Evolutionary conservation across 768 basidiomycete genomes (phyloP), one percentile per base, ranked within the genome.

Genomic region (Peribolospora baueri): DNA sequence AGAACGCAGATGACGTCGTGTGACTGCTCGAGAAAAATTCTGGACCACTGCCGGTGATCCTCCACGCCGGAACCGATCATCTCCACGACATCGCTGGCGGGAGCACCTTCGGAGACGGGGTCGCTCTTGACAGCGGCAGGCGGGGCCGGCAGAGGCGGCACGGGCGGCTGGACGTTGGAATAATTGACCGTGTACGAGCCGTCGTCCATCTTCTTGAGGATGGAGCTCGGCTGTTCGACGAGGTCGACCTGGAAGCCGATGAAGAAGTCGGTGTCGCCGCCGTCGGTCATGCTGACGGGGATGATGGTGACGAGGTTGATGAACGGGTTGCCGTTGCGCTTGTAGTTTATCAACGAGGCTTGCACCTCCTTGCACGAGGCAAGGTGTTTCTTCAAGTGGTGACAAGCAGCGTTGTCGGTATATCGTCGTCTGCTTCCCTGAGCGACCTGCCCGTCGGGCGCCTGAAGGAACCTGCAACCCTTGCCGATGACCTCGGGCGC

Each of bases 161-260:
- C 36, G 37, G 55, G 40, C 10, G 51, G n/a, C 43, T 42, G 37
- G 41, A 51, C 42, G 37, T 55, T 54, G 14, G 61, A 58, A 65
- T 80, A 78, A 64, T 84, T 76, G 63, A 77, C 74, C 55, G 78
- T 68, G 67, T 86, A 86, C 42, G 74, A 77, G 13, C 88, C 88
- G 52, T 58, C 59, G 37, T 58, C 42, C 53, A 88, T 73, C 65
- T 80, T 84, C 60, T 81, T 75, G 53, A 88, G 69, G 57, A 93
- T 88, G 2, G 76, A 76, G 60, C 78, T 78, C 3, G 86, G 87
- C 68, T 90, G 86, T 62, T 81, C 78, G 13, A 79, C 78, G 51
- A 98, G 71, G 67, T 95, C 86, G 54, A 93, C 82, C 68, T 98
- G 88, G 72, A 98, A 97, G 0, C 93, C 93, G 52, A 98, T 80